These are phyloP conservation scores for Inonotus hispidus DNA, from an alignment of 1,284 basidiomycete species.

Conservation along the genomic window DNA sequence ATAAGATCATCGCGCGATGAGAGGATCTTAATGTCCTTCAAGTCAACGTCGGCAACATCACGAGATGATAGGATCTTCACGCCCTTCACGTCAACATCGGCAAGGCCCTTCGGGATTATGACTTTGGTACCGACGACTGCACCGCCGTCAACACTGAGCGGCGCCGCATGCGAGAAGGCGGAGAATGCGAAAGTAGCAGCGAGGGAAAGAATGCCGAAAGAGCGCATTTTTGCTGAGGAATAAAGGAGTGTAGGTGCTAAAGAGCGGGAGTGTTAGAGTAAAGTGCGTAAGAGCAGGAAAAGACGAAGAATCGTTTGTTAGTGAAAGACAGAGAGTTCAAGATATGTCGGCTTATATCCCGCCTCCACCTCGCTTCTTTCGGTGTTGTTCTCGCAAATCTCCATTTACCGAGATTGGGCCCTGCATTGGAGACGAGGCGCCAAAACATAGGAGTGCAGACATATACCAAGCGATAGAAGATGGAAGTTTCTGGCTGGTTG, in stretches of 20 bases:
- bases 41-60: background rate
- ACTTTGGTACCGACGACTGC: background rate
- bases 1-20: background rate
- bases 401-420: background rate
- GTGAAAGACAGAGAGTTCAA: too few relatives aligned
- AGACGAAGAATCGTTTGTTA: background rate
- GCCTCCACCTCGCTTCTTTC: background rate
- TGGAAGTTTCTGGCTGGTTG: constrained; percentile 7
- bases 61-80: background rate
- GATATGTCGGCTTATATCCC: background rate
- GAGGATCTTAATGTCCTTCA: background rate
- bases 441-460: background rate
- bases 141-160: constrained; percentile 16
- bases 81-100: background rate
- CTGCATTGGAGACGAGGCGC: background rate
- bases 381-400: background rate
- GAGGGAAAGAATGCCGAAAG: constrained; percentile 36
- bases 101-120: background rate
- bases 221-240: constrained; percentile 36
- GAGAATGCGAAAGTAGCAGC: constrained; percentile 35
- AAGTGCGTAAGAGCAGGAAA: background rate
- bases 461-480: background rate
- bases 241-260: constrained; percentile 34
- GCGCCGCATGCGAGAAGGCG: constrained; percentile 26
- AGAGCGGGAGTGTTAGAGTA: background rate